These are phyloP conservation scores for Pueraria montana DNA, from an alignment of 306 rosid genomes.

Conservation along the genomic window DNA sequence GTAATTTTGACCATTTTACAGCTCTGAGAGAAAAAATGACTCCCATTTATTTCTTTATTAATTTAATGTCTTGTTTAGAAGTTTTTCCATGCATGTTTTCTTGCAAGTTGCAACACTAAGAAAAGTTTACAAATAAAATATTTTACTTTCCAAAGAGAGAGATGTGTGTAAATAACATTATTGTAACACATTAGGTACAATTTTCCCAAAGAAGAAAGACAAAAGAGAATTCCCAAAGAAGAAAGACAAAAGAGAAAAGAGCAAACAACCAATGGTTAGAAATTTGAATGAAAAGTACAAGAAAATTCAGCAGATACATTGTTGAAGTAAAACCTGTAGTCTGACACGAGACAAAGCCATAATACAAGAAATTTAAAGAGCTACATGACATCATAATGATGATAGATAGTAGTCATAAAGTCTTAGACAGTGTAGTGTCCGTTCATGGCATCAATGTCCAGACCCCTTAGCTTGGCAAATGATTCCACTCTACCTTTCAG, in stretches of 20 bases:
- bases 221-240: neutral
- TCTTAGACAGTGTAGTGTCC: constrained; percentile 75
- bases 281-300: constrained; percentile 2
- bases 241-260: constrained; percentile 27
- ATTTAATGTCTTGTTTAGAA: neutral
- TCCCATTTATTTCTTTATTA: neutral
- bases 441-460: constrained; percentile 73
- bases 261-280: neutral
- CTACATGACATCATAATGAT: neutral
- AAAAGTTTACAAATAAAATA: constrained; percentile 29
- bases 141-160: neutral
- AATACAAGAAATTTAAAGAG: constrained; percentile 22
- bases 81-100: constrained; percentile 9
- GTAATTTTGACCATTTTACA: neutral
- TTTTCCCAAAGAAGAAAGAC: neutral
- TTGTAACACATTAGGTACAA: constrained; percentile 33
- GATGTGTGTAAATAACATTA: constrained; percentile 33
- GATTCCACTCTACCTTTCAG: constrained; percentile 80
- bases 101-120: neutral
- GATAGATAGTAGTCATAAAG: neutral
- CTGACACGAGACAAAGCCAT: neutral
- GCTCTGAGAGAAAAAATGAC: neutral
- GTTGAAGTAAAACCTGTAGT: constrained; percentile 19
- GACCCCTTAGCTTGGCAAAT: constrained; percentile 71
- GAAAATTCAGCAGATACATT: constrained; percentile 25